These are phyloP conservation scores for Annulohypoxylon truncatum DNA, from an alignment of 2,329 filamentous ascomycete species.

Conservation along the genomic window DNA sequence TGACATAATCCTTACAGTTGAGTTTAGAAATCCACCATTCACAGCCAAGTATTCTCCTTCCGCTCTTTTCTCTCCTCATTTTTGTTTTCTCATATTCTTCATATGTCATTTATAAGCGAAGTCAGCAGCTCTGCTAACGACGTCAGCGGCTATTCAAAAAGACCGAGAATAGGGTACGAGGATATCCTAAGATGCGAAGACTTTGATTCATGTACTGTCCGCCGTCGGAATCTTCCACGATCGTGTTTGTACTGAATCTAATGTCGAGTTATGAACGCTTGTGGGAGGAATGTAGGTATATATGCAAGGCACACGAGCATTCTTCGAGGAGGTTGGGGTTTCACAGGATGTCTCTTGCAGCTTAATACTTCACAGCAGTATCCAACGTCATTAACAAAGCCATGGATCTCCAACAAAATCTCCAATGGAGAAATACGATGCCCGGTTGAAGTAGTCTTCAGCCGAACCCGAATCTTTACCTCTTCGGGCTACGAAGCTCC, in stretches of 20 bases:
- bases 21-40: conserved; percentile 32
- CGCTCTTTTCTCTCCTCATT: neutral
- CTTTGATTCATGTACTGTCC: neutral
- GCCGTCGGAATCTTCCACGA: conserved; percentile 9
- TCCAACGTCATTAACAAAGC: conserved; percentile 30
- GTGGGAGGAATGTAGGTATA: conserved; percentile 26
- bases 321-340: conserved; percentile 27
- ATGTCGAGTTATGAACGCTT: conserved; percentile 10
- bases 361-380: conserved; percentile 19
- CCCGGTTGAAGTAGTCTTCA: conserved; percentile 9
- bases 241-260: neutral
- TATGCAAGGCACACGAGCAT: conserved; percentile 33
- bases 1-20: conserved; percentile 22
- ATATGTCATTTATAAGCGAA: neutral
- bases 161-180: conserved; percentile 1
- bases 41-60: conserved; percentile 10
- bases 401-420: conserved; percentile 31
- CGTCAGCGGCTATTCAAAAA: conserved; percentile 12
- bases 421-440: conserved; percentile 18
- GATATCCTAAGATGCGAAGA: neutral
- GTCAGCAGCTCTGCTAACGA: conserved; percentile 8
- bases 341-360: conserved; percentile 15
- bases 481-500: conserved; percentile 4
- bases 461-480: conserved; percentile 4
- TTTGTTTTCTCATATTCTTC: neutral